A percentile compares a stretch with the other conserved stretches of the same genome.
Evolutionary conservation across 768 basidiomycete species (phyloP).

Genomic region (Suillus fuscotomentosus): DNA sequence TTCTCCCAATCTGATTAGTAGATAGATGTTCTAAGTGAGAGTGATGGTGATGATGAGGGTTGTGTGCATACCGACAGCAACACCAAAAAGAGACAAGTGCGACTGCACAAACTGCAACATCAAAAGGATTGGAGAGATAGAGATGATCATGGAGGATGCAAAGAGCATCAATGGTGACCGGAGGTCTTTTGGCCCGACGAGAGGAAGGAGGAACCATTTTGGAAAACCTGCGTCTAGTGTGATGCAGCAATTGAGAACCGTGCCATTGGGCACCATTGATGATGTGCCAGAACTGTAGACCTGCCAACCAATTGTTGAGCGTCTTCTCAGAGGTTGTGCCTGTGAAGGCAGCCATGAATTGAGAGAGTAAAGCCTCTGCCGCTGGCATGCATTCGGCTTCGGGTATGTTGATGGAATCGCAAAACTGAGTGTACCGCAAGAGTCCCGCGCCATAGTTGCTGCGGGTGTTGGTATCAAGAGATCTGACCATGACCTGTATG

Average conservation of each 20-base stretch:
- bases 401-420: slow-evolving; percentile 31
- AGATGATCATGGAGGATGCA: slow-evolving; percentile 19
- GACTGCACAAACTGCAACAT: slow-evolving; percentile 28
- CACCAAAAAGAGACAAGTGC: slow-evolving; percentile 36
- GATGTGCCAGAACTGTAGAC: slow-evolving; percentile 36
- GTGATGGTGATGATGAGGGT: no score
- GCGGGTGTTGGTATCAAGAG: slow-evolving; percentile 17
- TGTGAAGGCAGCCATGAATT: slow-evolving; percentile 22
- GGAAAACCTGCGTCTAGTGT: neutral
- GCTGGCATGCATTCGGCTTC: slow-evolving; percentile 14
- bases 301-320: slow-evolving; percentile 34
- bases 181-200: slow-evolving; percentile 22
- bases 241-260: neutral
- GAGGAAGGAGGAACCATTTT: slow-evolving; percentile 20
- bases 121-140: neutral
- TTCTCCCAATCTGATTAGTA: no score
- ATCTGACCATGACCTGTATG: slow-evolving; percentile 2
- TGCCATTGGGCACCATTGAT: neutral
- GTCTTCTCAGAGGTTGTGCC: slow-evolving; percentile 18
- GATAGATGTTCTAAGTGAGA: no score
- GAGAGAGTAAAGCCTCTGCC: slow-evolving; percentile 27
- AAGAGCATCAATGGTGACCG: slow-evolving; percentile 36
- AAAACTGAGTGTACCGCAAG: slow-evolving; percentile 35
- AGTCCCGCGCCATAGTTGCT: slow-evolving; percentile 27
- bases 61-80: slow-evolving; percentile 15